Base-by-base conservation (phyloP, 2,329 filamentous ascomycete species). In the Gnomoniopsis sp. region DNA sequence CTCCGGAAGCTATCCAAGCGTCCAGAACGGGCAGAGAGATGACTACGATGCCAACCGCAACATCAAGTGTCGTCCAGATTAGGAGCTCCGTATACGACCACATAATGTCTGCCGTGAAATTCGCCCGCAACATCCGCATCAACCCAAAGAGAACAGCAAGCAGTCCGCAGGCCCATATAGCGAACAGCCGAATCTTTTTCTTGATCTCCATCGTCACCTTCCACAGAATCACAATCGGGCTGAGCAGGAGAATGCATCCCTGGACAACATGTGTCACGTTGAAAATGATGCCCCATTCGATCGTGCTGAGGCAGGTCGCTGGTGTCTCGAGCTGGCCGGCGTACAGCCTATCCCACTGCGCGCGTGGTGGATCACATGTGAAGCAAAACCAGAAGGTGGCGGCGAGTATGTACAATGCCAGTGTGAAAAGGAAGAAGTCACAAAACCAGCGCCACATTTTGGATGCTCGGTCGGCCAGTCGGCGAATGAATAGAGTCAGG, bases 401-500 rank as follows among this genome's bases (percentile, higher is more conserved):
- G 6, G 66, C 49, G 21, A 69, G n/a, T 1, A 72, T 67, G 61
- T 69, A 73, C 14, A 52, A 53, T 19, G 66, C 57, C 12, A 71
- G 52, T 11, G 69, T 63, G 44, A 60, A 62, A 38, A 74, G 66
- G 55, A 74, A 73, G 26, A 67, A 15, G 55, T 70, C 65, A 59
- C 71, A 70, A 23, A 67, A 65, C 10, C 68, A 59, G 15, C 63
- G 65, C 72, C 72, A 73, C 36, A 51, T 59, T 8, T 34, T 38
- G 2, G 68, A 69, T 11, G 67, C 65, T 8, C 69, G 62, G n/a
- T 68, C 64, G 8, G 72, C 72, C 3, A 74, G 65, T 7, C 72
- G 67, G n/a, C 69, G 65, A 48, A 73, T 71, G 62, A 74, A 74
- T 26, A 71, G 63, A 10, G 67, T 66, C n/a, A 74, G 72, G 3